Evolutionary conservation across 345 rosid species (phyloP).

Genomic region (Brassica incana): DNA sequence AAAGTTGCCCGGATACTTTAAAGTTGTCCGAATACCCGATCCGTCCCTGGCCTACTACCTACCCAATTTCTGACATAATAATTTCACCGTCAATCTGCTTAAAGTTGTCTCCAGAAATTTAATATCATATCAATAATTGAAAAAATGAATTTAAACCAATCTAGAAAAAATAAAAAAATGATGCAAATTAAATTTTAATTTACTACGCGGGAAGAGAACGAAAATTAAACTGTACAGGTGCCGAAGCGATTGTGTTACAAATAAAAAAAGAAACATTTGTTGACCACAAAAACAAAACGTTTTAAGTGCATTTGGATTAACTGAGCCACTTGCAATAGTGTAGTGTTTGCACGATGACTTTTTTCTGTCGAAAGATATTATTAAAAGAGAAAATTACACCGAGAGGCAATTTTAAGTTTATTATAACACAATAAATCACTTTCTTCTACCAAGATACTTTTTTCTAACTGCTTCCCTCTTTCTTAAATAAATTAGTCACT

Average conservation of each 20-base stretch:
- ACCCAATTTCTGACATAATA: conserved; percentile 28
- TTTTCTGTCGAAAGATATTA: not conserved
- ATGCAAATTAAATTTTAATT: not conserved
- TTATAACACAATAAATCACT: no score
- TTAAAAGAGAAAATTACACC: no score
- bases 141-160: not conserved
- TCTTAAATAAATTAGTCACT: no score
- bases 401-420: no score
- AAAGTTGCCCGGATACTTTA: no score
- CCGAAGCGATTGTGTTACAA: no score
- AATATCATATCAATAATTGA: conserved; percentile 18
- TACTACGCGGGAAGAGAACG: conserved; percentile 19
- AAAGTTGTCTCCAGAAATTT: conserved; percentile 14
- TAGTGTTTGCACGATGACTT: not conserved
- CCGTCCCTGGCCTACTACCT: conserved; percentile 1
- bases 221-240: not conserved
- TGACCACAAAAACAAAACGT: no score
- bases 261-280: no score
- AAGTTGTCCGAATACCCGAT: no score
- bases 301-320: not conserved
- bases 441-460: no score
- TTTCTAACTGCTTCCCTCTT: no score
- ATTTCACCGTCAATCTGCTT: conserved; percentile 23
- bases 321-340: not conserved
- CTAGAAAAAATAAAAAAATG: not conserved